Percentiles rank a stretch among this genome's conserved stretches.
Conservation (phyloP, 78 protist species). For the Dictyostelium intermedium region DNA sequence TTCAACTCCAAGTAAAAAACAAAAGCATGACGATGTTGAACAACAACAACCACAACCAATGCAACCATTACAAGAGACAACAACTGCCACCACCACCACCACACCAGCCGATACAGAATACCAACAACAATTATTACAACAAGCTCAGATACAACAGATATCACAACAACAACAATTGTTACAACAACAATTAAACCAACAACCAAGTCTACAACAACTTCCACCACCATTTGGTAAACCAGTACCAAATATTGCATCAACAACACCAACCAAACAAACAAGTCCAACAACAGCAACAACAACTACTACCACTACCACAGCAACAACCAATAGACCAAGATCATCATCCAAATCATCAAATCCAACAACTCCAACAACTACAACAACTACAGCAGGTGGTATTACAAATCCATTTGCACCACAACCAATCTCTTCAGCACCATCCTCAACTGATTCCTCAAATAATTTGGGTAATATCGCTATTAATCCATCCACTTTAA, state of each 20-base stretch:
- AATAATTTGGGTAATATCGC: not conserved
- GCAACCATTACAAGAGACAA: not conserved
- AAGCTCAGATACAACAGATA: not conserved
- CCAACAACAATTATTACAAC: not conserved
- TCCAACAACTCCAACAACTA: not conserved
- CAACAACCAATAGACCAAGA: not conserved
- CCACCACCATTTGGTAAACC: not conserved
- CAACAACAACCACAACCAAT: not conserved
- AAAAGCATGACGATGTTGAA: not conserved
- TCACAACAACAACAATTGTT: not conserved
- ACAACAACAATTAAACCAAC: not conserved
- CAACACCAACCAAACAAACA: not conserved
- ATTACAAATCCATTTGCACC: not conserved
- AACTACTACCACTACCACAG: not conserved
- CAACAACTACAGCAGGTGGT: not conserved
- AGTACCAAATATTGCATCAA: not conserved
- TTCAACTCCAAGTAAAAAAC: not conserved
- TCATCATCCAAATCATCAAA: not conserved
- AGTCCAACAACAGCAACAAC: not conserved
- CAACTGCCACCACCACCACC: not conserved
- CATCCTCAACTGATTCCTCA: conserved; percentile 7
- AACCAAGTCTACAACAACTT: not conserved
- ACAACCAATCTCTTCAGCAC: conserved; percentile 27
- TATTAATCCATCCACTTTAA: not conserved
- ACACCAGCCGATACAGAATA: not conserved